Evolutionary conservation across 495 filamentous ascomycete species (phyloP), one percentile per base, ranked within the genome.

Genomic region (Penicillium argentinense): DNA sequence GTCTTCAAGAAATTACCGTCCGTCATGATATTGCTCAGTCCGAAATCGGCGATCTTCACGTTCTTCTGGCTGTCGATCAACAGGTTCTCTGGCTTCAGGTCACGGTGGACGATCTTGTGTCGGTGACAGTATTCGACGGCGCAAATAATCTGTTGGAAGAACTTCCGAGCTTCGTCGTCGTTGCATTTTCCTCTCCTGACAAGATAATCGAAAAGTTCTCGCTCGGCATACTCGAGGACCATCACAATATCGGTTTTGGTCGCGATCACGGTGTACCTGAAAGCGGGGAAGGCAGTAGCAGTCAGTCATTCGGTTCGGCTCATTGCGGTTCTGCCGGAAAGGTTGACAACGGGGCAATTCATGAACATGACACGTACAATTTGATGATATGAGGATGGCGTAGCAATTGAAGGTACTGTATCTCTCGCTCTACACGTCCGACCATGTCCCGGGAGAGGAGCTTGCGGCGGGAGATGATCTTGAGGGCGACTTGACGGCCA

Each of bases 91-190:
- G 93, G 93, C 64, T 98, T 98, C 53, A 98, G 72, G 68, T 98
- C 93, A 66, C 93, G 86, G 67, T 98, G 93, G 11, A 97, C 93
- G 54, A 98, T 96, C 69, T 97, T 97, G 73, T 98, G 95, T 49
- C 93, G 81, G 69, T 98, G 93, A 67, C 93, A 98, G 69, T 98
- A 98, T 62, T 98, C 93, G 40, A 98, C 95, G 14, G 93, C 95
- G 61, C 92, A 96, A n/a, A 97, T 89, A 58, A 98, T 98, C 67
- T 98, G 93, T 64, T 98, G 93, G 69, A 98, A 98, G 72, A 98
- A 97, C 54, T 91, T 87, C 37, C 93, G 83, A 30, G 95, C 93
- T 54, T 91, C 84, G 49, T 86, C 81, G 66, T 98, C 93, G 28
- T 83, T 75, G 77, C 97, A 89, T 66, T 85, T 87, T 39, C 93